Evolutionary conservation across 2,329 filamentous ascomycete species (phyloP).

Genomic region (Colletotrichum brevisporum): DNA sequence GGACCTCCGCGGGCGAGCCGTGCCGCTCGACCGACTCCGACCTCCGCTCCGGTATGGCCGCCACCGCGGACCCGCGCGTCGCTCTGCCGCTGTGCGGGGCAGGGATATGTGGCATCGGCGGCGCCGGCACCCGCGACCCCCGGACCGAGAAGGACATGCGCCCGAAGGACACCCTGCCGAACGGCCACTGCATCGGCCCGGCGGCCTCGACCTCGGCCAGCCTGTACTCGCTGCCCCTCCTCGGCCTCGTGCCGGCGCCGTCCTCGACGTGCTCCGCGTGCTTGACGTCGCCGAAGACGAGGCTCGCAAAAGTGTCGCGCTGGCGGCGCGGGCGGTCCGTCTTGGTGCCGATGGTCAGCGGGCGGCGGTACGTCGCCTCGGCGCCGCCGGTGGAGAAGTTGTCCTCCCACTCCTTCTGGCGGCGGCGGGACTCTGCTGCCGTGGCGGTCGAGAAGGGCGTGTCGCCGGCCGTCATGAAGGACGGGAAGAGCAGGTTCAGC

Average conservation of each 20-base stretch:
- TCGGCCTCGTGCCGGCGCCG: constrained; percentile 2
- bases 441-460: background rate
- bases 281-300: constrained; percentile 10
- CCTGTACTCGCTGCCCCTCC: constrained; percentile 14
- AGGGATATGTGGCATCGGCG: background rate
- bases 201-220: constrained; percentile 26
- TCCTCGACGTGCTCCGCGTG: constrained; percentile 22
- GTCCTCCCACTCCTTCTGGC: constrained; percentile 32
- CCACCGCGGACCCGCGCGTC: background rate
- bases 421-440: constrained; percentile 18
- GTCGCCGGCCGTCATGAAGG: constrained; percentile 13
- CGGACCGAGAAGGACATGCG: background rate
- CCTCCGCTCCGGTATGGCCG: background rate
- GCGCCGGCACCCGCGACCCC: constrained; percentile 30
- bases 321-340: constrained; percentile 17
- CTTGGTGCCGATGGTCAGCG: constrained; percentile 43
- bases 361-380: constrained; percentile 31
- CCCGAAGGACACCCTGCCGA: background rate
- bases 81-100: background rate
- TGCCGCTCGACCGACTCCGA: constrained; percentile 7
- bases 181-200: constrained; percentile 23
- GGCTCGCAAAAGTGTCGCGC: constrained; percentile 30
- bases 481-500: constrained; percentile 52
- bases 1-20: background rate
- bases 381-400: constrained; percentile 30